Evolutionary conservation across 176 grass and related monocot genomes (phyloP).

Genomic region (Phragmites australis): DNA sequence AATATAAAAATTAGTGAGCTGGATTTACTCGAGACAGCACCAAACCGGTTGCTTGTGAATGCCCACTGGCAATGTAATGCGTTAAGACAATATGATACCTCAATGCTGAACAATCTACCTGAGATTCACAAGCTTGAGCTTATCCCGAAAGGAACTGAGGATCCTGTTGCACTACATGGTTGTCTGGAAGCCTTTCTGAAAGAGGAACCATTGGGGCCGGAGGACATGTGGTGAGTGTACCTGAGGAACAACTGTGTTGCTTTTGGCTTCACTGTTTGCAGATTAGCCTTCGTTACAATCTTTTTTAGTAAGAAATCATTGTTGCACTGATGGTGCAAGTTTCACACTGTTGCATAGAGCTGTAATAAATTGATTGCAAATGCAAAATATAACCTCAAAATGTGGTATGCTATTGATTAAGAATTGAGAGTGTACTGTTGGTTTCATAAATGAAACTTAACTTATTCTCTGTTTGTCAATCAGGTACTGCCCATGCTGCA

Average conservation of each 20-base stretch:
- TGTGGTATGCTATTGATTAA: neutral
- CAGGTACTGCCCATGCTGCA: conserved; percentile 92
- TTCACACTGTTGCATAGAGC: neutral
- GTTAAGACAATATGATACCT: conserved; percentile 41
- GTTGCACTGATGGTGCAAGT: conserved; percentile 5
- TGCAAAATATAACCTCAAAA: neutral
- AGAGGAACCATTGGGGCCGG: conserved; percentile 81
- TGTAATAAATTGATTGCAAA: conserved; percentile 12
- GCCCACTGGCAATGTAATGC: conserved; percentile 54
- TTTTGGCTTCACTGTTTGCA: conserved; percentile 48
- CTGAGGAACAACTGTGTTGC: conserved; percentile 28
- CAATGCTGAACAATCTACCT: conserved; percentile 54
- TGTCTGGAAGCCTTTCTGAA: conserved; percentile 90
- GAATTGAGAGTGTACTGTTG: conserved; percentile 30
- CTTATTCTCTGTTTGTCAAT: conserved; percentile 34
- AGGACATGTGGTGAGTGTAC: conserved; percentile 88
- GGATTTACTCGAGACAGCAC: conserved; percentile 32
- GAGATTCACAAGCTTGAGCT: conserved; percentile 79
- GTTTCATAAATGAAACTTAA: conserved; percentile 21
- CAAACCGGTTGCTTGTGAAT: conserved; percentile 62
- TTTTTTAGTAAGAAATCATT: neutral
- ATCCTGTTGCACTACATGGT: conserved; percentile 68
- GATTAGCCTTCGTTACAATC: conserved; percentile 10
- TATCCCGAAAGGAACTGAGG: conserved; percentile 60
- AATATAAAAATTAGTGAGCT: conserved; percentile 67